Evolutionary conservation across 768 basidiomycete species (phyloP).

Genomic region (Polyporus arcularius): DNA sequence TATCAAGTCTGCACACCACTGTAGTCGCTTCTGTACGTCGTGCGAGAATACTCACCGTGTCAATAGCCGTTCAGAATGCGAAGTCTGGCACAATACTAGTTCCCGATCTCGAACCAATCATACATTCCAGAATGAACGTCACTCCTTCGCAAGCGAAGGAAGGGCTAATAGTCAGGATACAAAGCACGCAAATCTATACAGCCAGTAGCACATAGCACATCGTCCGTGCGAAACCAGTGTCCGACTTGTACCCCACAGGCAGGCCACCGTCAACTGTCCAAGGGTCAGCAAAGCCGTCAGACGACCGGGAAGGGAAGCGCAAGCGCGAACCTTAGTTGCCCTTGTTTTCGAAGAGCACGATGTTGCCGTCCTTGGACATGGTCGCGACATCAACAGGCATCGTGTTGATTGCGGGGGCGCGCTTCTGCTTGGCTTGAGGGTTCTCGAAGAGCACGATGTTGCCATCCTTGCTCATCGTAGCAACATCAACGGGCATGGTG

Average conservation of each 20-base stretch:
- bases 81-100: neutral
- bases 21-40: neutral
- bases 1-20: no score
- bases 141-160: conserved; percentile 21
- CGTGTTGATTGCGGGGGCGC: conserved; percentile 22
- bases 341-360: conserved; percentile 29
- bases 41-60: neutral
- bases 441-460: conserved; percentile 19
- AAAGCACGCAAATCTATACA: conserved; percentile 15
- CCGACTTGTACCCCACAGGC: neutral
- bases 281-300: neutral
- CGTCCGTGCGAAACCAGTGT: neutral
- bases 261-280: neutral
- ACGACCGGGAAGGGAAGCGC: no score
- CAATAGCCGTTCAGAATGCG: no score
- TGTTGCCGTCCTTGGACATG: conserved; percentile 36
- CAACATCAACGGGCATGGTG: conserved; percentile 33
- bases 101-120: conserved; percentile 21
- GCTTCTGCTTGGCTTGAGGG: conserved; percentile 2
- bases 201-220: conserved; percentile 17
- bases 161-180: conserved; percentile 11
- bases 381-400: conserved; percentile 36
- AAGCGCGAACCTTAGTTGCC: conserved; percentile 9
- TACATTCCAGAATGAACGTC: conserved; percentile 18
- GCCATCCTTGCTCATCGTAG: conserved; percentile 31